Conservation (phyloP, 305 asterid genomes). For the Fraxinus velutina region DNA sequence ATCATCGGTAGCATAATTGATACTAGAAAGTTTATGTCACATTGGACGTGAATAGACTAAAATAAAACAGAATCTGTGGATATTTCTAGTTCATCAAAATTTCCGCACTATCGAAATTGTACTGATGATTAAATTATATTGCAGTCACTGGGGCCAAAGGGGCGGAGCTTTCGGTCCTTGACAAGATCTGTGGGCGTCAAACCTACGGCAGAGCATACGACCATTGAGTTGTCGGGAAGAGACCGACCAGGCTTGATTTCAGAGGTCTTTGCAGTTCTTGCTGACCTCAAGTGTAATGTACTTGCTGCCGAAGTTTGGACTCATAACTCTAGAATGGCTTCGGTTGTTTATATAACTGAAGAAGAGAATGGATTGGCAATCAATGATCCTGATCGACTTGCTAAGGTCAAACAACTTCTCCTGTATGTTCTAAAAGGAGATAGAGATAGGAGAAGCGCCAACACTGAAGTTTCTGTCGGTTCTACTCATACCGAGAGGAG, state of each 20-base stretch:
- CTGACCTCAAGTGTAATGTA: constrained; percentile 68
- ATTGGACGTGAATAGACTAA: not conserved
- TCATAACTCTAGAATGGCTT: constrained; percentile 89
- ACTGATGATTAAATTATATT: constrained; percentile 6
- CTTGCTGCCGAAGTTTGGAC: constrained; percentile 90
- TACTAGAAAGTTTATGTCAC: not conserved
- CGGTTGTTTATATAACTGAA: constrained; percentile 71
- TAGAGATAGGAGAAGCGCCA: constrained; percentile 56
- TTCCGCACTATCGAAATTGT: not conserved
- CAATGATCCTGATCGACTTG: constrained; percentile 53
- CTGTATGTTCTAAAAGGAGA: constrained; percentile 57
- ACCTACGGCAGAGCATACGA: constrained; percentile 49
- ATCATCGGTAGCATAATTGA: not conserved
- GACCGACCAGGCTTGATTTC: constrained; percentile 88
- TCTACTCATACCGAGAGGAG: constrained; percentile 65
- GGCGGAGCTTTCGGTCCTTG: constrained; percentile 44
- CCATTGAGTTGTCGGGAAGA: constrained; percentile 69
- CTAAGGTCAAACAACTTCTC: constrained; percentile 57
- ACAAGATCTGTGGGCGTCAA: constrained; percentile 63
- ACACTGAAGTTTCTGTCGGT: constrained; percentile 62
- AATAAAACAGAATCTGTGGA: not conserved
- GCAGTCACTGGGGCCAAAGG: constrained; percentile 56
- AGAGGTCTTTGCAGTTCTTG: constrained; percentile 72
- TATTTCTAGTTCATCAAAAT: not conserved
- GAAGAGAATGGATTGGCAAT: constrained; percentile 49